Base-by-base conservation (phyloP, 257 asterid genomes). In the Gynochthodes officinalis region DNA sequence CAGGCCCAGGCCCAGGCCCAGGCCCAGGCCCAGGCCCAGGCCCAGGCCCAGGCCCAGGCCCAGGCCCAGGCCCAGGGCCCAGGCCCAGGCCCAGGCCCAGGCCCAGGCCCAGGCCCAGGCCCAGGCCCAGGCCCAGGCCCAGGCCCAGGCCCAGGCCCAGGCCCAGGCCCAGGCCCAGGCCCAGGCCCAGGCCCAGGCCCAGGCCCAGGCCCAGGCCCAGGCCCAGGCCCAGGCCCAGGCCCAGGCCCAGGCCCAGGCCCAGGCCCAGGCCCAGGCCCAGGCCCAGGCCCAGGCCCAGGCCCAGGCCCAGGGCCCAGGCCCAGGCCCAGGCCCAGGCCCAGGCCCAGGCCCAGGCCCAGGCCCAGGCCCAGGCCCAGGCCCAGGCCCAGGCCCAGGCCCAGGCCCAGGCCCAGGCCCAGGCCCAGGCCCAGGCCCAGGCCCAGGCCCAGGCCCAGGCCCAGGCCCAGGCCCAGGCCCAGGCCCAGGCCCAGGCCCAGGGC, bases 321-420 rank as follows among this genome's bases (percentile, higher is more conserved):
- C 16, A 28, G 64, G 15, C 32, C 6, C 10, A 23, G 64, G 9
- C 27, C n/a, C 10, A 23, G 64, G 9, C 27, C 27, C 10, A 23
- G 64, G 9, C 27, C 27, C 10, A 23, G 64, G 9, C 27, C 32
- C 16, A 28, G 64, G 27, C 64, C 32, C 16, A 28, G n/a, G 15
- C 11, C 2, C 1, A 28, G 64, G 15, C 32, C 32, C 16, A 28
- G 3, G 9, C 27, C n/a, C 10, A 23, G 64, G 9, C 27, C n/a
- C 10, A 28, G 64, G 15, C n/a, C 32, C n/a, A n/a, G n/a, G 30
- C 64, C 32, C 32, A 59, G 64, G 64, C 32, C 32, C 32, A 59
- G 64, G 3, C 7, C 7, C 27, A 58, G 64, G 64, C 64, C 27
- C 27, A 58, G 64, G 64, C 64, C 6, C 64, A 59, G 64, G 64